Base-by-base conservation (phyloP, 2,329 filamentous ascomycete species). In the Teratosphaeria epicoccoides region DNA sequence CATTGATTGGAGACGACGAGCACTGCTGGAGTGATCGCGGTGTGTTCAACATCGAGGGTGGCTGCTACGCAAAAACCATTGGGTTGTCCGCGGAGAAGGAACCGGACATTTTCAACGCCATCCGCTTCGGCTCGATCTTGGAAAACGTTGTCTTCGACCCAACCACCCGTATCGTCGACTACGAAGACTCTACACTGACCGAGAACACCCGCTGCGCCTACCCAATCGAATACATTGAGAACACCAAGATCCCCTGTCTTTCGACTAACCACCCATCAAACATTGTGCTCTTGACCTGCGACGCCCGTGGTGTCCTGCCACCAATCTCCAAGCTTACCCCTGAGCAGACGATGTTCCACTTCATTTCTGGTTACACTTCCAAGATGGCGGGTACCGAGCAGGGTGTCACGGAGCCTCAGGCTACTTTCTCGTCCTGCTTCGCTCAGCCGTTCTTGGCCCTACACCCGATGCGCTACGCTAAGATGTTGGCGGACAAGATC, bases 321-420 rank as follows among this genome's bases (percentile, higher is more conserved):
- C 93, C 93, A 47, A 97, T 98, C 75, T 96, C 89, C 66, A 97
- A 97, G 80, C 85, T 98, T 70, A 83, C 86, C 78, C 82, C 85
- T 59, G 83, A 88, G 66, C 93, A 97, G 77, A 95, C 89, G 72
- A 97, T 98, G 91, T 98, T 97, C 85, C 93, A 98, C 81, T 98
- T 98, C 83, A 98, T 98, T 75, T 95, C 88, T 17, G 93, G 93
- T 64, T 98, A 98, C 81, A 98, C 93, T 59, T 97, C 91, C 69
- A 98, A 98, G 84, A 98, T 98, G 93, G 93, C 93, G 59, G 93
- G 93, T 67, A 98, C 93, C 28, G 93, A 98, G 76, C 88, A 96
- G 60, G 93, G 93, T 67, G 83, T 98, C 59, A 94, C 87, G 9
- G 93, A 98, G 76, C 93, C 93, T 59, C 88, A 97, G 75, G 93